Percentiles rank a stretch among this genome's conserved stretches.
These are phyloP conservation scores for Brasenia schreberi DNA, from an alignment of 164 flowering plant genomes.

Conservation along the genomic window DNA sequence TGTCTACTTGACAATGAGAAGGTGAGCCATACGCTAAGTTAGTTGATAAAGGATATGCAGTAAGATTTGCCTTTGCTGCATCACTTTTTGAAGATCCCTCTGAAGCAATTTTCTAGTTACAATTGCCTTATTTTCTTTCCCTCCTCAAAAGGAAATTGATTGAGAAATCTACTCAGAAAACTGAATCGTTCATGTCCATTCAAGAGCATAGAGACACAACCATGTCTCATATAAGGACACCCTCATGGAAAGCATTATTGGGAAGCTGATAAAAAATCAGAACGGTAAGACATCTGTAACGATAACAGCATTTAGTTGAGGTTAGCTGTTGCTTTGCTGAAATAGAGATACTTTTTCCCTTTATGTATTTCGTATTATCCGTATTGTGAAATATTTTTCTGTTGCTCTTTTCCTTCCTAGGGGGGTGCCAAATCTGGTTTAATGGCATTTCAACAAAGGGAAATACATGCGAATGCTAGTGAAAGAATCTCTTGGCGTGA, in stretches of 20 bases:
- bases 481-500: slow-evolving; percentile 96
- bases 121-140: slow-evolving; percentile 69
- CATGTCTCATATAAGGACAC: slow-evolving; percentile 39
- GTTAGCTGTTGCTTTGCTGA: not conserved
- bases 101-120: slow-evolving; percentile 96
- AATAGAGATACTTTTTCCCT: not conserved
- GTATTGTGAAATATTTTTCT: no score
- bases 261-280: slow-evolving; percentile 28
- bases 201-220: slow-evolving; percentile 51
- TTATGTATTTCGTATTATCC: not conserved
- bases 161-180: slow-evolving; percentile 30
- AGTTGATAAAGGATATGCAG: slow-evolving; percentile 61
- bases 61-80: slow-evolving; percentile 95
- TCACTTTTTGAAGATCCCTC: slow-evolving; percentile 84
- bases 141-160: slow-evolving; percentile 50
- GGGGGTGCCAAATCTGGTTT: slow-evolving; percentile 42
- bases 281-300: slow-evolving; percentile 27
- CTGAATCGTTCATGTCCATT: slow-evolving; percentile 15
- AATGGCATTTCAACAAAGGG: slow-evolving; percentile 89
- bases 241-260: slow-evolving; percentile 48
- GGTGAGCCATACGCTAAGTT: slow-evolving; percentile 57
- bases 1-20: slow-evolving; percentile 89
- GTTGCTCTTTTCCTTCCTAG: slow-evolving; percentile 20
- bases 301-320: not conserved
- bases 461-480: slow-evolving; percentile 74